Conservation (phyloP, 2,329 filamentous ascomycete genomes). For the Decorospora gaudefroyi region DNA sequence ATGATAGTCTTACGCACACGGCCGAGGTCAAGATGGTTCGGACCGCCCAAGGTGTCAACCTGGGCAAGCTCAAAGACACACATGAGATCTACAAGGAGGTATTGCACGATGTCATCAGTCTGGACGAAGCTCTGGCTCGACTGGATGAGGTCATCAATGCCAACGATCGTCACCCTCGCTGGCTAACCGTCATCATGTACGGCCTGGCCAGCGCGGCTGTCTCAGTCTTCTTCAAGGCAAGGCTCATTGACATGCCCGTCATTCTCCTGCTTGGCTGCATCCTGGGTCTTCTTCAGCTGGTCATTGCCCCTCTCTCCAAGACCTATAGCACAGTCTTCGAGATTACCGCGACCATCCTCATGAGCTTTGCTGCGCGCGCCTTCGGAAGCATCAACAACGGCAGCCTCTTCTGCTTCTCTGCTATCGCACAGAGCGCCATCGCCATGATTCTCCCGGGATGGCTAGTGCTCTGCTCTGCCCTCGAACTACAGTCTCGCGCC, state of each 20-base stretch:
- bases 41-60: slow-evolving; percentile 69
- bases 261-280: slow-evolving; percentile 74
- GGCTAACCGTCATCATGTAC: slow-evolving; percentile 65
- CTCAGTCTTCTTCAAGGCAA: slow-evolving; percentile 76
- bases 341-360: slow-evolving; percentile 53
- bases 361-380: slow-evolving; percentile 54
- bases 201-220: slow-evolving; percentile 75
- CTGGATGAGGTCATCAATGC: slow-evolving; percentile 65
- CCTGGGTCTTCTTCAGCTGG: slow-evolving; percentile 74
- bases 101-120: slow-evolving; percentile 70
- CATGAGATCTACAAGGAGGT: slow-evolving; percentile 80
- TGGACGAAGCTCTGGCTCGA: slow-evolving; percentile 68
- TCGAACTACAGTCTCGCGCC: slow-evolving; percentile 54
- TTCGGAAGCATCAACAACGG: slow-evolving; percentile 53
- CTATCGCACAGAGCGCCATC: slow-evolving; percentile 55
- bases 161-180: slow-evolving; percentile 58
- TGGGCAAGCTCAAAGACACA: slow-evolving; percentile 73
- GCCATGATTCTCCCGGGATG: slow-evolving; percentile 56
- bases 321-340: slow-evolving; percentile 63
- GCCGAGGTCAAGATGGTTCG: slow-evolving; percentile 78
- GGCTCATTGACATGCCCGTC: slow-evolving; percentile 77
- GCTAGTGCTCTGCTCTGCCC: slow-evolving; percentile 53
- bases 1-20: slow-evolving; percentile 65
- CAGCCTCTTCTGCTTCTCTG: slow-evolving; percentile 55
- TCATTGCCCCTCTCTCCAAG: slow-evolving; percentile 72